Conservation (phyloP, 345 rosid species). For the Aurinia saxatilis region DNA sequence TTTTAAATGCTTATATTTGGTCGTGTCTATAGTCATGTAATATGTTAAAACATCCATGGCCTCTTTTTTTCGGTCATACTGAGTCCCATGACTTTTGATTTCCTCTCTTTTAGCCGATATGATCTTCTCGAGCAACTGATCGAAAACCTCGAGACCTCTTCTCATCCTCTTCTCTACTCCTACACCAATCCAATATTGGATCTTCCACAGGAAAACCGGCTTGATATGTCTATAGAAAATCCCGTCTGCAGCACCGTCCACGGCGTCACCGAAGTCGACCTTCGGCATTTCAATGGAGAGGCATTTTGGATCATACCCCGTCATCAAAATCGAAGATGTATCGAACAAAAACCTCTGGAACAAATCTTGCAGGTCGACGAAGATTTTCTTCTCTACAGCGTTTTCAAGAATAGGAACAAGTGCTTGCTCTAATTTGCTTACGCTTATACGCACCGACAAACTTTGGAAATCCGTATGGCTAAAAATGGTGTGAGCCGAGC, state of each 20-base stretch:
- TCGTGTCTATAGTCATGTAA: slow-evolving; percentile 16
- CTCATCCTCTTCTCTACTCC: slow-evolving; percentile 34
- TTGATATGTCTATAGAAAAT: slow-evolving; percentile 4
- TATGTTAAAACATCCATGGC: slow-evolving; percentile 31
- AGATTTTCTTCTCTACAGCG: not conserved
- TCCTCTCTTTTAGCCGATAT: slow-evolving; percentile 27
- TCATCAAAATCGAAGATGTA: slow-evolving; percentile 26
- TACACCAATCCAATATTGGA: slow-evolving; percentile 23
- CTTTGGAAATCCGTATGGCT: slow-evolving; percentile 9
- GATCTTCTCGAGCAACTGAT: not conserved
- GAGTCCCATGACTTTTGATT: not conserved
- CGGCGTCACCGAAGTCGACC: slow-evolving; percentile 15
- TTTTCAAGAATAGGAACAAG: slow-evolving; percentile 23
- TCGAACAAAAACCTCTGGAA: slow-evolving; percentile 38
- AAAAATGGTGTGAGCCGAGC: slow-evolving; percentile 6
- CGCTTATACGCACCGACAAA: slow-evolving; percentile 8
- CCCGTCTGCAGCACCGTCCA: slow-evolving; percentile 23
- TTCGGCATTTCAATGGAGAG: slow-evolving; percentile 27
- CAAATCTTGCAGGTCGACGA: slow-evolving; percentile 32
- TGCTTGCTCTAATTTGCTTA: not conserved
- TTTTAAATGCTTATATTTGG: not conserved
- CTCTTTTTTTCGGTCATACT: not conserved
- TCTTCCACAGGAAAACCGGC: slow-evolving; percentile 29
- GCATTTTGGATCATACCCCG: slow-evolving; percentile 37
- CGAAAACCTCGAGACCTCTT: slow-evolving; percentile 5